Conservation (phyloP, 495 filamentous ascomycete genomes). For the Tuber melanosporum region DNA sequence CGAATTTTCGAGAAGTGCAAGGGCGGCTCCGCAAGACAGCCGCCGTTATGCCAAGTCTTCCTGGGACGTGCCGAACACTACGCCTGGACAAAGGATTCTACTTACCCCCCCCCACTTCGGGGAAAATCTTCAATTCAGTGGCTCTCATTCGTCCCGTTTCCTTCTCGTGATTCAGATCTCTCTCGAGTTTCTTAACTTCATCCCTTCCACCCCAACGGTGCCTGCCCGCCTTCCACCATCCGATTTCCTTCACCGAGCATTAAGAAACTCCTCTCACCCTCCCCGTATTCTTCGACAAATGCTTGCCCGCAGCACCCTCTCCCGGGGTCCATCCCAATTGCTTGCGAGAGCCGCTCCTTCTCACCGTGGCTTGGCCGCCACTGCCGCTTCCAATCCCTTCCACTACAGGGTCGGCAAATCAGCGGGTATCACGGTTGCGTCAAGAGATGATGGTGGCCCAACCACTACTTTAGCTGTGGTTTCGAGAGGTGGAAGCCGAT, state of each 20-base stretch:
- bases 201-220: constrained; percentile 5
- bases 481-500: constrained; percentile 85
- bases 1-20: no score
- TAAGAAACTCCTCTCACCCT: constrained; percentile 29
- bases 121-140: constrained; percentile 19
- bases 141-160: constrained; percentile 22
- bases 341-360: constrained; percentile 51
- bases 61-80: neutral
- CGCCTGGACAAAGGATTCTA: constrained; percentile 13
- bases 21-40: constrained; percentile 4
- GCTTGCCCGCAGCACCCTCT: constrained; percentile 41
- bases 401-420: constrained; percentile 82
- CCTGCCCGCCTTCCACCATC: constrained; percentile 10
- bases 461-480: constrained; percentile 86
- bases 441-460: constrained; percentile 76
- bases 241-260: constrained; percentile 11
- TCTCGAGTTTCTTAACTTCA: constrained; percentile 7
- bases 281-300: constrained; percentile 45
- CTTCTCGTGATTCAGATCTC: constrained; percentile 1
- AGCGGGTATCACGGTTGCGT: constrained; percentile 81
- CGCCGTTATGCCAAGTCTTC: neutral
- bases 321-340: constrained; percentile 47
- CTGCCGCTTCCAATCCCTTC: constrained; percentile 63
- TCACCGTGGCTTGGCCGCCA: constrained; percentile 72
- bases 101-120: constrained; percentile 2